Evolutionary conservation across 192 early-diverging fungal species (phyloP), one percentile per base, ranked within the genome.

Genomic region (Coemansia pectinata): DNA sequence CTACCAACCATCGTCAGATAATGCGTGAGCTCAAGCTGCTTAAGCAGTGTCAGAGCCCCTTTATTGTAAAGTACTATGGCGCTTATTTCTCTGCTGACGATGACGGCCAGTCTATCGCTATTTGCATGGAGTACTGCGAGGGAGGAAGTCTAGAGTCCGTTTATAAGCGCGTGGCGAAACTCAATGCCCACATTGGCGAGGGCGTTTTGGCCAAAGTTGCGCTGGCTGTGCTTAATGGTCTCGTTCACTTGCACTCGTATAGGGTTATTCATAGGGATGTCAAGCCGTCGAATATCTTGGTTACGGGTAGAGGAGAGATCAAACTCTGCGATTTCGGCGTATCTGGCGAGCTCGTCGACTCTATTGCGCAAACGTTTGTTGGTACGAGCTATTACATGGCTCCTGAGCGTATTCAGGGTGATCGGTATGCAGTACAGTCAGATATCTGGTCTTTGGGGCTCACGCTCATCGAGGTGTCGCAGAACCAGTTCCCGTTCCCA

Each of bases 281-380:
- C 74, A 99, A 99, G 82, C 98, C 98, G 9, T 96, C 94, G 33
- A 99, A 99, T 77, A 96, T 99, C 67, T 76, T 99, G 57, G 86
- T 98, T 8, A 95, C 97, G 31, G 87, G 88, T 48, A 77, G 84
- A 5, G 98, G 98, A 17, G 87, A 94, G 67, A 91, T 99, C 70
- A 99, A 99, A 72, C 87, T 99, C 31, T 96, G 94, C 60, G 97
- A 99, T 78, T 97, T 99, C 85, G 97, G 97, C 31, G 98, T 99
- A 6, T 93, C 91, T 8, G 94, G 94, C 10, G 90, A 97, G 77
- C 74, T 96, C 36, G 90, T 93, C 50, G 91, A 97, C 62, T 94
- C 94, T 11, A 73, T 91, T 27, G 98, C 95, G 5, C 87, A 93
- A 64, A 98, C 96, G 2, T 99, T 99, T 88, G 92, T 94, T 0